These are phyloP conservation scores for Coemansia sp. DNA, from an alignment of 192 early-diverging fungal species.

Conservation along the genomic window DNA sequence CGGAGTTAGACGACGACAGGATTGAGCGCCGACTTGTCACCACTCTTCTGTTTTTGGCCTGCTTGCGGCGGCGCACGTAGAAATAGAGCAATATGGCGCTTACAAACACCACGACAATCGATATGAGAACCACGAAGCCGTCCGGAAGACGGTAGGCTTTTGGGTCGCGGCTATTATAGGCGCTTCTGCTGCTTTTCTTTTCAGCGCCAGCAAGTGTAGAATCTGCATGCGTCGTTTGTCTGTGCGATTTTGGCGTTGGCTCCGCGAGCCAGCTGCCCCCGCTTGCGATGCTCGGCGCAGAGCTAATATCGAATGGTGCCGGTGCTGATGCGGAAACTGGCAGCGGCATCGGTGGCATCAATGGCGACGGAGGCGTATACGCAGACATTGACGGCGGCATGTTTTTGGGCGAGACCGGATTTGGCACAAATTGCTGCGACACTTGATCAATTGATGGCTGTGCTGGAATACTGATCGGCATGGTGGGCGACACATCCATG, in stretches of 20 bases:
- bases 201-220: background rate
- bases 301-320: background rate
- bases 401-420: no score
- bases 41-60: background rate
- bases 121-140: slow-evolving; percentile 40
- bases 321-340: background rate
- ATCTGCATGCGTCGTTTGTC: background rate
- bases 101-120: slow-evolving; percentile 23
- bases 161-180: background rate
- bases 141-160: slow-evolving; percentile 18
- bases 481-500: background rate
- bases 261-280: background rate
- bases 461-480: background rate
- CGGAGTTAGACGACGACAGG: slow-evolving; percentile 11
- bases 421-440: background rate
- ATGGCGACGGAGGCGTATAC: background rate
- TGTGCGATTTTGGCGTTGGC: background rate
- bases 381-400: background rate
- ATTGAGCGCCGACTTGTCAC: background rate
- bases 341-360: background rate
- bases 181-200: background rate
- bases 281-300: background rate
- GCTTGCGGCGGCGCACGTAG: slow-evolving; percentile 26
- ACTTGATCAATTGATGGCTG: background rate
- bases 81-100: slow-evolving; percentile 30